phyloP scores from a whole-genome alignment of 495 filamentous ascomycete genomes.

The Neohortaea acidophila region DNA sequence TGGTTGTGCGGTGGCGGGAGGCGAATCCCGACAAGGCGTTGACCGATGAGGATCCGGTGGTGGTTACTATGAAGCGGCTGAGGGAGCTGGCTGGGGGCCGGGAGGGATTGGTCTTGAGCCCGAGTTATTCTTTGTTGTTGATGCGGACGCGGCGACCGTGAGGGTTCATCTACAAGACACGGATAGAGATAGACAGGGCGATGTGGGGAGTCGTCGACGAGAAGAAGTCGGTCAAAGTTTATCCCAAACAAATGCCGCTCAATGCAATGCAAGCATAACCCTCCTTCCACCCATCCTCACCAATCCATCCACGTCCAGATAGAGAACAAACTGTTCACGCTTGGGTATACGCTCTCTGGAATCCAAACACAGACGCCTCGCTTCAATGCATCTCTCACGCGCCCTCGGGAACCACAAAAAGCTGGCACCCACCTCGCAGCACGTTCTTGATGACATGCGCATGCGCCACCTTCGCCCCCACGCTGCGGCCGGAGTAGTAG shows the following conservation, averaged over 20 bases:
- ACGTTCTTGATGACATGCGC: slow-evolving; percentile 61
- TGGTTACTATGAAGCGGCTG: neutral
- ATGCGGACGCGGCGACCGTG: neutral
- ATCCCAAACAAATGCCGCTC: too few relatives aligned
- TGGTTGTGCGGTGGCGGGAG: slow-evolving; percentile 36
- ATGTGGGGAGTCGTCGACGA: too few relatives aligned
- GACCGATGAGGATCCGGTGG: slow-evolving; percentile 16
- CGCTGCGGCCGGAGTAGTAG: slow-evolving; percentile 35
- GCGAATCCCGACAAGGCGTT: slow-evolving; percentile 27
- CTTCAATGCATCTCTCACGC: slow-evolving; percentile 10
- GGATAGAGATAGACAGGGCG: too few relatives aligned
- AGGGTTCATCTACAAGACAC: too few relatives aligned
- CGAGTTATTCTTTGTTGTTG: slow-evolving; percentile 7
- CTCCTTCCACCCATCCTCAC: neutral
- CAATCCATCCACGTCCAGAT: neutral
- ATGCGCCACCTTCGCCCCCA: slow-evolving; percentile 80
- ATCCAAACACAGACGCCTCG: too few relatives aligned
- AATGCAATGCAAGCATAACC: too few relatives aligned
- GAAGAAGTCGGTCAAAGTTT: too few relatives aligned
- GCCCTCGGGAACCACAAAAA: slow-evolving; percentile 10
- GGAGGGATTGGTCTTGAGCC: neutral
- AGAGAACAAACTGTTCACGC: too few relatives aligned
- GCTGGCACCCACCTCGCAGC: slow-evolving; percentile 41
- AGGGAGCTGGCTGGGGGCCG: neutral
- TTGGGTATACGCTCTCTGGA: too few relatives aligned